Conservation (phyloP, 2,329 filamentous ascomycete genomes). For the Cladosporium sp. region DNA sequence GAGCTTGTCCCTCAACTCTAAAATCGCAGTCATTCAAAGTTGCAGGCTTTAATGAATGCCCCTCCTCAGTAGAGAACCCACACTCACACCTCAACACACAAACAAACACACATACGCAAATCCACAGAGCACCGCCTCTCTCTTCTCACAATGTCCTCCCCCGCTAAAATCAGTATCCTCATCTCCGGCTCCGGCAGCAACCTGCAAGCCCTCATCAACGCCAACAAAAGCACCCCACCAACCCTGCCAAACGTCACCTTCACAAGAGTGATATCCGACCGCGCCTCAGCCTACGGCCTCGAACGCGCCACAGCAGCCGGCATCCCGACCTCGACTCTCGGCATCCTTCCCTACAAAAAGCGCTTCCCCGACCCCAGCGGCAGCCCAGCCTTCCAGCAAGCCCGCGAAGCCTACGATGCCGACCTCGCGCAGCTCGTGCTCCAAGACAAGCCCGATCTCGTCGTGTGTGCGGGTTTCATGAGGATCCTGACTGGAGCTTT, state of each 20-base stretch:
- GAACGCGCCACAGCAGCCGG: slow-evolving; percentile 53
- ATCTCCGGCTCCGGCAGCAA: slow-evolving; percentile 73
- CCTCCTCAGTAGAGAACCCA: too few species aligned
- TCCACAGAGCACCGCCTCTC: not conserved
- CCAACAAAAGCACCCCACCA: slow-evolving; percentile 49
- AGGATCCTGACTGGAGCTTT: slow-evolving; percentile 70
- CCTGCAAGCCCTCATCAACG: slow-evolving; percentile 70
- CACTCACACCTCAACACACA: too few species aligned
- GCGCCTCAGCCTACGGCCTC: slow-evolving; percentile 60
- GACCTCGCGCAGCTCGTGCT: slow-evolving; percentile 67
- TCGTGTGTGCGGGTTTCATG: slow-evolving; percentile 86
- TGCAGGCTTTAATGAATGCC: not conserved
- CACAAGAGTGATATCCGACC: slow-evolving; percentile 61
- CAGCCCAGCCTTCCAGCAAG: slow-evolving; percentile 36
- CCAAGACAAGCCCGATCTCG: slow-evolving; percentile 61
- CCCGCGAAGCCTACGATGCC: slow-evolving; percentile 66
- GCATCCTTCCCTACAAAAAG: slow-evolving; percentile 72
- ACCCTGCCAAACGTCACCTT: slow-evolving; percentile 50
- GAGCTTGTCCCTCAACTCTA: not conserved
- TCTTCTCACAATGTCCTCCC: slow-evolving; percentile 5
- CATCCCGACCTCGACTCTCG: slow-evolving; percentile 77
- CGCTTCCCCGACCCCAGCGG: slow-evolving; percentile 53
- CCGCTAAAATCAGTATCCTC: slow-evolving; percentile 31
- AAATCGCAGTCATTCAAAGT: not conserved
- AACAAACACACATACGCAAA: too few species aligned